A percentile compares a stretch with the other conserved stretches of the same genome.
phyloP scores from a whole-genome alignment of 1,139 yeast genomes.

The Ogataea hybrid region DNA sequence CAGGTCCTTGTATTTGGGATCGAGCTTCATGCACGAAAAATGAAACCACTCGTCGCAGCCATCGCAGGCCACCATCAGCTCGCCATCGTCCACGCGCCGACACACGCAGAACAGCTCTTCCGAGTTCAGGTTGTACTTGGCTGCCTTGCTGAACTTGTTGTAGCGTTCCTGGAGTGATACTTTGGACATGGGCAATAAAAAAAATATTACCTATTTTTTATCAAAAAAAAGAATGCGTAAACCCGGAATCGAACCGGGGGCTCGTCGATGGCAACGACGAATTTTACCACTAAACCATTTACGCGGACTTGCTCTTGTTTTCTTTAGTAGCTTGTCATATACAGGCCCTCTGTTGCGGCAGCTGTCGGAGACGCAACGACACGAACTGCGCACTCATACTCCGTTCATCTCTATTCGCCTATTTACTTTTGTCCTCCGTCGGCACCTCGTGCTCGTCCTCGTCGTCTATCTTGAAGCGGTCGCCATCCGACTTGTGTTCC shows the following conservation, averaged over 20 bases:
- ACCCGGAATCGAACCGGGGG: constrained; percentile 29
- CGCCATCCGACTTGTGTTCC: too few relatives aligned
- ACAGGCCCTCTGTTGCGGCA: too few relatives aligned
- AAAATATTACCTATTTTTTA: constrained; percentile 1
- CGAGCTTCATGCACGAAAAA: too few relatives aligned
- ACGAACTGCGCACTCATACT: too few relatives aligned
- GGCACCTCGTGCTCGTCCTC: constrained; percentile 27
- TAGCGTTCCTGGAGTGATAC: constrained; percentile 43
- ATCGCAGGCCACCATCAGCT: too few relatives aligned
- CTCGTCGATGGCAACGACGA: constrained; percentile 28
- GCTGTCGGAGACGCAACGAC: too few relatives aligned
- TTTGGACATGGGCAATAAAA: constrained; percentile 4
- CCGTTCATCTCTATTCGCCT: neutral
- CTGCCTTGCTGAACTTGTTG: constrained; percentile 42
- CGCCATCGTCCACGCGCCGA: constrained; percentile 40
- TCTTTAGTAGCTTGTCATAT: too few relatives aligned
- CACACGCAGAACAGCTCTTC: constrained; percentile 80
- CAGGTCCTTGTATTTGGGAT: too few relatives aligned
- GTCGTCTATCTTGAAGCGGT: constrained; percentile 14
- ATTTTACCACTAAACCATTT: constrained; percentile 27
- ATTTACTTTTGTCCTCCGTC: constrained; percentile 3
- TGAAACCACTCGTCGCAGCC: too few relatives aligned
- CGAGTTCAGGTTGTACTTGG: constrained; percentile 43
- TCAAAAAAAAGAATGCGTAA: constrained; percentile 13
- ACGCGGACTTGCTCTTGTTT: constrained; percentile 6